These are phyloP conservation scores for Debaryomycetaceae sp. DNA, from an alignment of 1,139 yeast species.

Conservation along the genomic window DNA sequence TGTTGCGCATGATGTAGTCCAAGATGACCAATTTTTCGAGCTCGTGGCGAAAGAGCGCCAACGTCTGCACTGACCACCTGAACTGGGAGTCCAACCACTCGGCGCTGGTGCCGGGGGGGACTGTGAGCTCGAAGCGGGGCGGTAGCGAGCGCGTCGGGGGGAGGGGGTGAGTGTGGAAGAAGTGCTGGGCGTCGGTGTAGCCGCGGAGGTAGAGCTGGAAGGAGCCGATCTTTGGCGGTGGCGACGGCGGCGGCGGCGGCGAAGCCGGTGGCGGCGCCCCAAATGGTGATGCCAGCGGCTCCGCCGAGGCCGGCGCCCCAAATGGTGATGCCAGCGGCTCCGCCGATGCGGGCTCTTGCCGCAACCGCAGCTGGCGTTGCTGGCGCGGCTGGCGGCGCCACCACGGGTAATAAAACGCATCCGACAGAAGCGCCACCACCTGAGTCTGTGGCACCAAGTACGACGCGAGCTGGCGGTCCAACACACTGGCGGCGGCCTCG, in stretches of 20 bases:
- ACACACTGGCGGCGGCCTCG: constrained; percentile 66
- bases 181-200: constrained; percentile 59
- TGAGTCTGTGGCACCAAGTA: constrained; percentile 66
- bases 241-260: too few species aligned
- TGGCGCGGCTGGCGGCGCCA: constrained; percentile 34
- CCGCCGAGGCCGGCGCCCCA: constrained; percentile 15
- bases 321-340: too few species aligned
- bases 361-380: constrained; percentile 12
- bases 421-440: constrained; percentile 49
- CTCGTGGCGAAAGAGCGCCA: constrained; percentile 55
- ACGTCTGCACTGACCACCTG: constrained; percentile 50
- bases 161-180: constrained; percentile 52
- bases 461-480: constrained; percentile 58
- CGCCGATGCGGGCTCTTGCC: constrained; percentile 16
- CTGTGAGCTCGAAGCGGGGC: constrained; percentile 15
- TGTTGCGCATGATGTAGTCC: constrained; percentile 70
- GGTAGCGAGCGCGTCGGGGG: constrained; percentile 33
- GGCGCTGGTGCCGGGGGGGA: constrained; percentile 14
- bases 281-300: too few species aligned
- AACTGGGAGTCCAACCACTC: constrained; percentile 21
- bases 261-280: constrained; percentile 9
- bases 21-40: constrained; percentile 66
- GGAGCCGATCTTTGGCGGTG: constrained; percentile 60
- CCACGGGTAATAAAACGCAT: constrained; percentile 50
- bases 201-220: constrained; percentile 61